phyloP scores from a whole-genome alignment of 352 stramenopile genomes.

The Pythium aquatile region DNA sequence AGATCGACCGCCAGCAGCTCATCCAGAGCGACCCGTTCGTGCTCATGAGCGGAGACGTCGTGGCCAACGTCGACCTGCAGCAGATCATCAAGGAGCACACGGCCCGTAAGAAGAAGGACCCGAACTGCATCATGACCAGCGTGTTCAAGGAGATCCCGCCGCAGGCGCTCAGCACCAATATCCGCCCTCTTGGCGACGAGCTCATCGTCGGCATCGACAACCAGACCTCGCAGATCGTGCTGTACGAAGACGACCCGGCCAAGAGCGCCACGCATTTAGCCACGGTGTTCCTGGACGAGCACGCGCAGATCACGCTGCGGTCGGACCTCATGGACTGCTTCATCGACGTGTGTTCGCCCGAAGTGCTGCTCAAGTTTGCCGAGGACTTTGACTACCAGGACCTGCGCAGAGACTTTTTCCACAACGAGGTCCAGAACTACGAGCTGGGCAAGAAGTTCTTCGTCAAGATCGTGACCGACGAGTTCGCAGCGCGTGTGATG shows the following conservation, averaged over 20 bases:
- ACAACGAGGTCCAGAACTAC: constrained; percentile 97
- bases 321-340: constrained; percentile 96
- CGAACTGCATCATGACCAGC: constrained; percentile 94
- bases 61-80: constrained; percentile 95
- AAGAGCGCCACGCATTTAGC: constrained; percentile 50
- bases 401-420: constrained; percentile 93
- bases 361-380: constrained; percentile 96
- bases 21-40: constrained; percentile 98
- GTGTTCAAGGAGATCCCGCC: constrained; percentile 90
- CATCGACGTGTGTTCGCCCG: constrained; percentile 97
- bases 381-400: constrained; percentile 99
- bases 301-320: constrained; percentile 88
- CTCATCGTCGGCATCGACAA: constrained; percentile 80
- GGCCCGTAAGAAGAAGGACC: constrained; percentile 86
- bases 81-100: constrained; percentile 72
- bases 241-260: constrained; percentile 74
- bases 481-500: constrained; percentile 94
- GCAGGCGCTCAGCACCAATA: constrained; percentile 40
- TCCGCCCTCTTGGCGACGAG: constrained; percentile 78
- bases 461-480: constrained; percentile 89
- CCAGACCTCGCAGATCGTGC: constrained; percentile 76
- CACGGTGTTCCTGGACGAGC: constrained; percentile 79
- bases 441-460: constrained; percentile 98
- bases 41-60: constrained; percentile 94
- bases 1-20: constrained; percentile 94